Conservation (phyloP, 2,329 filamentous ascomycete genomes). For the Conoideocrella luteorostrata region DNA sequence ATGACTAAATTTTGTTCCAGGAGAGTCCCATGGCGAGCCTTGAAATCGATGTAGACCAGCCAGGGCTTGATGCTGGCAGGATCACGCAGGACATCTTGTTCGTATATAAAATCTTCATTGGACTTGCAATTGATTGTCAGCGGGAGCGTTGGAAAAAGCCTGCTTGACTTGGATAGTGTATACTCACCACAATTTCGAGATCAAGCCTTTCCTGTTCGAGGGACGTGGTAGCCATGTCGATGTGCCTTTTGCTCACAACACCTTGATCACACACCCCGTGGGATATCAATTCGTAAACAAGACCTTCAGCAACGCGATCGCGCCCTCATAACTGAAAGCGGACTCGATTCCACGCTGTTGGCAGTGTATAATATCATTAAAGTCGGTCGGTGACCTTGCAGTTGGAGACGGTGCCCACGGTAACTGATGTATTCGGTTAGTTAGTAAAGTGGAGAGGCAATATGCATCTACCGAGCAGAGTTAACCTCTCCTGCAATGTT, state of each 20-base stretch:
- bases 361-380: background rate
- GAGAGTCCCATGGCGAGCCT: constrained; percentile 74
- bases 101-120: constrained; percentile 89
- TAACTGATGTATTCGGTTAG: background rate
- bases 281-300: too few relatives aligned
- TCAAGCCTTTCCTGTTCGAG: background rate
- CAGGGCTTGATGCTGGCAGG: constrained; percentile 84
- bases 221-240: background rate
- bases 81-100: constrained; percentile 88
- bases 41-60: constrained; percentile 90
- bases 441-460: background rate
- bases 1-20: constrained; percentile 83
- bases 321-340: too few relatives aligned
- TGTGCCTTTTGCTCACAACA: too few relatives aligned
- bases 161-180: background rate
- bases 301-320: too few relatives aligned
- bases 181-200: constrained; percentile 27
- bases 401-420: background rate
- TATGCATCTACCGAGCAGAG: constrained; percentile 2
- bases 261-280: too few relatives aligned
- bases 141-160: background rate
- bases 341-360: too few relatives aligned
- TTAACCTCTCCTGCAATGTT: background rate
- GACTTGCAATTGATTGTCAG: constrained; percentile 42
- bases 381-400: background rate